Evolutionary conservation across 2,329 filamentous ascomycete genomes (phyloP).

Genomic region (Ceratocystis harringtonii): DNA sequence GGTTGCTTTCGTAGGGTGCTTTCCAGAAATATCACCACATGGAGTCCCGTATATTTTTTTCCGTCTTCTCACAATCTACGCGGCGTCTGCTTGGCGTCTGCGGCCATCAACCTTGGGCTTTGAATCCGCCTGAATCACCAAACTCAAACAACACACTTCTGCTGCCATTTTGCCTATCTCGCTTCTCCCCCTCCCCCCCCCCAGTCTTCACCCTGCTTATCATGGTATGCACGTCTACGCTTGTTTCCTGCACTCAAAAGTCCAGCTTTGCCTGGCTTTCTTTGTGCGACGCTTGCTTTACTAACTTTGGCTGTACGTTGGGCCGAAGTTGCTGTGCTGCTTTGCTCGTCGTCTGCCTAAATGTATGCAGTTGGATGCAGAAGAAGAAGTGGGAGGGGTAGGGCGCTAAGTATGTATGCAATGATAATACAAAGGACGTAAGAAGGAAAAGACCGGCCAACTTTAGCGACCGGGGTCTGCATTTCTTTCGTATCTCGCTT

Average conservation of each 20-base stretch:
- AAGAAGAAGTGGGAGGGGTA: background rate
- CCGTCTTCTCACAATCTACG: background rate
- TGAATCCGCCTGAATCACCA: no score
- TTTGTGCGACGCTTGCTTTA: background rate
- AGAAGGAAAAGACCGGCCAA: no score
- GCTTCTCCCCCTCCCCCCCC: background rate
- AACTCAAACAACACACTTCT: no score
- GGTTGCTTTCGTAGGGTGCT: background rate
- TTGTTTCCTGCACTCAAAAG: no score
- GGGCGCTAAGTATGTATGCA: no score
- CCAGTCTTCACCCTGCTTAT: background rate
- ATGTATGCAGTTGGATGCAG: background rate
- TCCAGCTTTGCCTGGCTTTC: background rate
- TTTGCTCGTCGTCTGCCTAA: background rate
- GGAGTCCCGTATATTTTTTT: background rate
- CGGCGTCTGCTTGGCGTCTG: no score
- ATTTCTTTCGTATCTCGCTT: no score
- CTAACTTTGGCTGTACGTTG: background rate
- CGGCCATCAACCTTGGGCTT: no score
- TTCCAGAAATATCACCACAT: background rate
- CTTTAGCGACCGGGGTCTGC: no score
- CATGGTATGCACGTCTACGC: background rate
- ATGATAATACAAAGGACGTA: no score
- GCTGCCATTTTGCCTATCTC: background rate
- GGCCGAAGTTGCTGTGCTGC: background rate